Base-by-base conservation (phyloP, 140 eudicot species). In the Anethum foeniculum region DNA sequence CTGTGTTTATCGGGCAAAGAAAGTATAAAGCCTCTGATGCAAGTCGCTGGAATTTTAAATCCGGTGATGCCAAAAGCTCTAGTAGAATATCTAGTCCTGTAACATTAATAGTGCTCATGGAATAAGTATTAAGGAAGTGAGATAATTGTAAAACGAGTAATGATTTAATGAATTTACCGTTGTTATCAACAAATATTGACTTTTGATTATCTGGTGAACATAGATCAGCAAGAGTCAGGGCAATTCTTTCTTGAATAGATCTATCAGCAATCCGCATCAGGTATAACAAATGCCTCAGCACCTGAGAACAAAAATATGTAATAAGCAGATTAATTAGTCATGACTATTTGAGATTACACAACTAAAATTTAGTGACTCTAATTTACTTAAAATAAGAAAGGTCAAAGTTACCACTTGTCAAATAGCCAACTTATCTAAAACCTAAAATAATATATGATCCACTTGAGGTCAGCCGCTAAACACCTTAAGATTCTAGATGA, bases 191-290 rank as follows among this genome's bases (percentile, higher is more conserved):
- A 77, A 89, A 95, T 64, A 95, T 85, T 49, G 87, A 72, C 75
- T 89, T 85, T 41, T 84, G 96, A 86, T 92, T 91, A 36, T 89
- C 86, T 6, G 97, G 90, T n/a, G 93, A 90, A 81, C 93, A 93
- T 16, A 95, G 92, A 86, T 92, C 97, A 38, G 99, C 92, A 81
- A 95, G 97, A 82, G 97, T 92, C 85, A 92, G 84, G 39, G 91
- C 90, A 83, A 95, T 83, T 28, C 89, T 88, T 84, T 85, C 87
- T 83, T 90, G 93, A 64, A 88, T 82, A 82, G 30, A 79, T 75
- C 76, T 88, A 12, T 92, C 97, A 47, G 90, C 90, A 38, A 85
- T 77, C 79, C 90, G 89, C 97, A 92, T 86, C 78, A 92, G 48
- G 80, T 92, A 89, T 86, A 95, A 56, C 86, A 95, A 83, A 83